Evolutionary conservation across 2,329 filamentous ascomycete genomes (phyloP), one percentile per base, ranked within the genome.

Genomic region (Fusarium veterinarium): DNA sequence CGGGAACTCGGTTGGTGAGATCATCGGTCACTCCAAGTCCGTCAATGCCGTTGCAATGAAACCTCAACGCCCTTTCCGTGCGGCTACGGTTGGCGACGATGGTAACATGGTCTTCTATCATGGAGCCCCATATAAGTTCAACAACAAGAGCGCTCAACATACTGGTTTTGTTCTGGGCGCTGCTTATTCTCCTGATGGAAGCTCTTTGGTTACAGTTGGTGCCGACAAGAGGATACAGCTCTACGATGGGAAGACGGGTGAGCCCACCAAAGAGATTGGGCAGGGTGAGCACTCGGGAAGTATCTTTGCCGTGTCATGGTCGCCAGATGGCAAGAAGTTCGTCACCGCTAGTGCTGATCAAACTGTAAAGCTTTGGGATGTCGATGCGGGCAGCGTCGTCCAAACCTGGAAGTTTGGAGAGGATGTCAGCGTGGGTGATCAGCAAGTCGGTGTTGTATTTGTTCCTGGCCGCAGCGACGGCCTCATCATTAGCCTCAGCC

Each of bases 371-470:
- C 88, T 98, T 31, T 99, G 96, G 96, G 95, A 98, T 78, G 91
- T 90, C 5, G 94, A 97, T 79, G 87, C 91, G 19, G 94, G 92
- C 38, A 92, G 92, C 79, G 89, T 90, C 25, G 86, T 92, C 12
- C 93, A 97, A 80, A 93, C 90, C 31, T 99, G 96, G 96, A 89
- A 89, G 72, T 89, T 98, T 80, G 95, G 95, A 28, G 92, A 95
- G 45, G 91, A 91, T 20, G 88, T 91, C 69, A 94, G 90, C 79
- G 86, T 98, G 41, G 87, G 88, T 7, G 89, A 98, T 79, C 96
- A 99, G 82, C 96, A 99, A 80, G 94, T 98, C 37, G 96, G 96
- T 58, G 94, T 99, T 10, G 94, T 96, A 14, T 97, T 95, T 91
- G 94, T 95, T 3, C 87, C 90, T 51, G 93, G 93, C 52, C 89